These are phyloP conservation scores for Diplodia intermedia DNA, from an alignment of 2,329 filamentous ascomycete species.

Conservation along the genomic window DNA sequence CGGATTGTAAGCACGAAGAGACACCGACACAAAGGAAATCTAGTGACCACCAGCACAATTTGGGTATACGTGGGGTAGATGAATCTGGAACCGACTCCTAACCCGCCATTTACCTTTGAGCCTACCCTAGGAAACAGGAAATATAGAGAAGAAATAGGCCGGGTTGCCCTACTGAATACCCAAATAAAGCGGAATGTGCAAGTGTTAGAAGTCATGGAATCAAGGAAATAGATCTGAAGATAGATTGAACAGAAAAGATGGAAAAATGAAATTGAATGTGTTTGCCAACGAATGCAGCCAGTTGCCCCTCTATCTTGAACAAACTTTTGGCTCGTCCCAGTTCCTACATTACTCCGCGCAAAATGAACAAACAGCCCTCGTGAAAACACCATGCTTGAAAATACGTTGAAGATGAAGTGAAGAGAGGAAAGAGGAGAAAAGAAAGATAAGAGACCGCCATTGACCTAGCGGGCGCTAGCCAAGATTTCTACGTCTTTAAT, in stretches of 20 bases:
- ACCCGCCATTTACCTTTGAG: slow-evolving; percentile 11
- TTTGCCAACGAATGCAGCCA: slow-evolving; percentile 24
- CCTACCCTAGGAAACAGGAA: slow-evolving; percentile 19
- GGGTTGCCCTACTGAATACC: slow-evolving; percentile 3
- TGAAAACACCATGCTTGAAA: slow-evolving; percentile 23
- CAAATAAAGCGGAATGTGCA: background rate
- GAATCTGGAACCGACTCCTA: slow-evolving; percentile 14
- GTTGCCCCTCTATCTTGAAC: slow-evolving; percentile 22
- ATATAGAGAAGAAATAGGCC: background rate
- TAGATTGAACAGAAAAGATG: slow-evolving; percentile 7
- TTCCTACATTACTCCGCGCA: slow-evolving; percentile 26
- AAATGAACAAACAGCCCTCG: slow-evolving; percentile 9
- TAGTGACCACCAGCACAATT: slow-evolving; percentile 22
- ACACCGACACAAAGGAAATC: slow-evolving; percentile 24
- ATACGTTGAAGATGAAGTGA: slow-evolving; percentile 14
- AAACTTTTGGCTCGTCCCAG: slow-evolving; percentile 26
- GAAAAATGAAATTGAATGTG: slow-evolving; percentile 20
- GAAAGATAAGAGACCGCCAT: slow-evolving; percentile 3
- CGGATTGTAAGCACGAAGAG: background rate
- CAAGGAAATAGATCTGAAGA: slow-evolving; percentile 2
- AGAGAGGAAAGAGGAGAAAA: background rate
- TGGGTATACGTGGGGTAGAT: slow-evolving; percentile 26
- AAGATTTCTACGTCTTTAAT: slow-evolving; percentile 58
- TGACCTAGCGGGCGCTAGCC: slow-evolving; percentile 7
- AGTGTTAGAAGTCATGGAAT: slow-evolving; percentile 4